Evolutionary conservation across 495 filamentous ascomycete species (phyloP), one percentile per base, ranked within the genome.

Genomic region (Opeltia flavorubescens): DNA sequence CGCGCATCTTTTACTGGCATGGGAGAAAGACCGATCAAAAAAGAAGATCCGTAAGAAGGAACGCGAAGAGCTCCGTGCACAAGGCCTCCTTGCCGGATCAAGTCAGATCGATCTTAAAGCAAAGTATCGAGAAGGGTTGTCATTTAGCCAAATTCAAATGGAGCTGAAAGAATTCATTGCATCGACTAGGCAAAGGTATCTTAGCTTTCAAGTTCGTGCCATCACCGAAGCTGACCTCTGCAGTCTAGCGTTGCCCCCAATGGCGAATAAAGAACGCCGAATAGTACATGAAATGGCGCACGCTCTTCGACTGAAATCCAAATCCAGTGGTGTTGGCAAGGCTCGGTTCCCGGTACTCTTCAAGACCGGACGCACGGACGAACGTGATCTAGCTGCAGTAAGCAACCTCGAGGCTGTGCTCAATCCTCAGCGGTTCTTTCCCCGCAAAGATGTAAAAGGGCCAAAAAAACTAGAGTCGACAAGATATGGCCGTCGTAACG

Each of bases 21-120:
- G 83, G 82, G 70, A 78, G 50, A 81, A 76, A 31, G 89, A 96
- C 55, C 73, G 87, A n/a, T 55, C 67, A 41, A 88, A 83, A 62
- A 99, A 96, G 65, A 84, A 79, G 43, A 59, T 63, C 2, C 81
- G 74, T 50, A 99, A 95, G 63, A 68, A 78, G 55, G 76, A 86
- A 50, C 80, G 91, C 5, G 81, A 93, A 59, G 74, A 81, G 45
- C 68, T 91, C 21, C 83, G 89, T 24, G 68, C 75, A 0, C 71
- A 86, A 57, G 93, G 93, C 5, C 56, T 95, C 27, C 71, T 96
- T 11, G 83, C 85, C 31, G 79, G 75, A 24, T 59, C 64, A 13
- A 68, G 71, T 30, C 79, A 81, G 20, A 60, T 75, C 11, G 78
- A 89, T 59, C 56, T 89, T 50, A 78, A 75, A 50, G 63, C 65